Conservation (phyloP, 345 rosid species). For the Citrus hindsii region DNA sequence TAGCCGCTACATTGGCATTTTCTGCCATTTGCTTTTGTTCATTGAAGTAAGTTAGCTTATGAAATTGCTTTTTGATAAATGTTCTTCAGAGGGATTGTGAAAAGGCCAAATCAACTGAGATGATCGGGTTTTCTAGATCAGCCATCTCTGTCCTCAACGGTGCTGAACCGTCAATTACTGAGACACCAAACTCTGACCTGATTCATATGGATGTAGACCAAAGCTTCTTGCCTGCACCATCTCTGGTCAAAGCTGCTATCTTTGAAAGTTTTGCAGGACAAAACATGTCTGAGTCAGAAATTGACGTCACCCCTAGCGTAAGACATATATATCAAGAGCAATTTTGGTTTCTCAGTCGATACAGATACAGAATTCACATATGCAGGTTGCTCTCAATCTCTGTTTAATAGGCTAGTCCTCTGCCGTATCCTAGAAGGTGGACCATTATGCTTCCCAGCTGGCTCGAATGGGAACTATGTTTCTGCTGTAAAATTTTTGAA, state of each 20-base stretch:
- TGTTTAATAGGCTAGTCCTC: conserved; percentile 65
- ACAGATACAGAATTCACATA: conserved; percentile 59
- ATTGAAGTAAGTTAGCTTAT: no score
- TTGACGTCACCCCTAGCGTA: conserved; percentile 71
- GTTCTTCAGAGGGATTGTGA: no score
- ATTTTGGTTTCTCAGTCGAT: conserved; percentile 58
- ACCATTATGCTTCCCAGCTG: conserved; percentile 31
- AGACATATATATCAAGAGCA: conserved; percentile 49
- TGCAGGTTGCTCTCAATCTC: conserved; percentile 66
- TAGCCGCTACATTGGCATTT: no score
- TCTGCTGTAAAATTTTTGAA: conserved; percentile 25
- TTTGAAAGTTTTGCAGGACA: conserved; percentile 40
- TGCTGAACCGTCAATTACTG: no score
- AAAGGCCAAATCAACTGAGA: no score
- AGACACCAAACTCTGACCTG: conserved; percentile 18
- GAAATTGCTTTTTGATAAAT: no score
- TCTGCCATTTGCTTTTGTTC: no score
- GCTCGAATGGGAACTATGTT: not conserved
- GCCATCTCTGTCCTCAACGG: no score
- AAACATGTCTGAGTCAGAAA: conserved; percentile 80
- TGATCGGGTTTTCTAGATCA: no score
- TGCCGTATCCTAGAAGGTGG: conserved; percentile 87
- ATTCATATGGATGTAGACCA: conserved; percentile 95
- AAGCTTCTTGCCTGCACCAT: conserved; percentile 23
- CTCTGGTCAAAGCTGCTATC: no score